These are phyloP conservation scores for Nissolia schottii DNA, from an alignment of 306 rosid species.

Conservation along the genomic window DNA sequence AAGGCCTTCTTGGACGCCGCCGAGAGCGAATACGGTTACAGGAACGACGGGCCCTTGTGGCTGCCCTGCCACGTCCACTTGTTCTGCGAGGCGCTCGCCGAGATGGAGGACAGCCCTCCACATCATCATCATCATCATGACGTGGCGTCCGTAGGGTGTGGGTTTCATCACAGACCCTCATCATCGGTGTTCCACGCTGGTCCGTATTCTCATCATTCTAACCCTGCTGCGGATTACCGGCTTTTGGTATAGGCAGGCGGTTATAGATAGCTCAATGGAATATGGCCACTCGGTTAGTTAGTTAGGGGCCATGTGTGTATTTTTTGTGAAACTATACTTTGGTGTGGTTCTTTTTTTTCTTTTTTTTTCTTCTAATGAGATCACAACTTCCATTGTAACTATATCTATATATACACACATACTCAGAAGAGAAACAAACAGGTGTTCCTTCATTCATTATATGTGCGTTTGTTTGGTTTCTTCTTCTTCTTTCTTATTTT, in stretches of 20 bases:
- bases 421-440: too few species aligned
- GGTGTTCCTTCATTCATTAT: too few species aligned
- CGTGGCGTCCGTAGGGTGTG: not conserved
- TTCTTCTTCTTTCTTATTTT: too few species aligned
- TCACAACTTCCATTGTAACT: too few species aligned
- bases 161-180: not conserved
- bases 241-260: constrained; percentile 3
- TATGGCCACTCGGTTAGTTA: too few species aligned
- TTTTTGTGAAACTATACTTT: too few species aligned
- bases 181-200: not conserved
- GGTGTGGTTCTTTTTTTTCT: not conserved
- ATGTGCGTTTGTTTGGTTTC: too few species aligned
- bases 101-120: constrained; percentile 3
- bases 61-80: constrained; percentile 64
- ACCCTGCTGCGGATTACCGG: not conserved
- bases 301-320: too few species aligned
- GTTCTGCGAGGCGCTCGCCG: constrained; percentile 41
- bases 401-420: too few species aligned
- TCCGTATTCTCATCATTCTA: constrained; percentile 8
- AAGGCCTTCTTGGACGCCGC: constrained; percentile 56
- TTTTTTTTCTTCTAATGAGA: too few species aligned
- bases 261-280: too few species aligned
- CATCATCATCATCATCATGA: too few species aligned
- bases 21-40: constrained; percentile 55
- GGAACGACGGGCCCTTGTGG: constrained; percentile 58